Percentiles rank a stretch among this genome's conserved stretches.
Conservation (phyloP, 495 filamentous ascomycete species). For the Aspergillus indologenus region DNA sequence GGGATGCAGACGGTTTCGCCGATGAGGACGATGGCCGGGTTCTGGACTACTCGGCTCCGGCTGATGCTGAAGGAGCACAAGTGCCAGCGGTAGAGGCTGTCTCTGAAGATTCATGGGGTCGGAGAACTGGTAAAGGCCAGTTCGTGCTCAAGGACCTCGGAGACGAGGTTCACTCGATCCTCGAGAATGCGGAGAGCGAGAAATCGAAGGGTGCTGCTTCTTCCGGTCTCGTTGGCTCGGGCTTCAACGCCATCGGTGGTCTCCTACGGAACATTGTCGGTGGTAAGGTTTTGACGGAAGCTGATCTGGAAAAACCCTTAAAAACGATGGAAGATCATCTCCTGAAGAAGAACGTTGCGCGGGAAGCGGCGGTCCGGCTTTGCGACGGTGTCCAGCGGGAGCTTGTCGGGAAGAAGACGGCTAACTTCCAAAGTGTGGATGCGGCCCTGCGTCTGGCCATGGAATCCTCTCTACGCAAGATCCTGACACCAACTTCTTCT, state of each 20-base stretch:
- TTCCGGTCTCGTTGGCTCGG: constrained; percentile 68
- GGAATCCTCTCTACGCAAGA: constrained; percentile 86
- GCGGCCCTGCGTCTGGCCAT: constrained; percentile 76
- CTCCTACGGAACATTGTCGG: constrained; percentile 93
- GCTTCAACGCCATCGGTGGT: constrained; percentile 74
- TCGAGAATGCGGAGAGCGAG: constrained; percentile 64
- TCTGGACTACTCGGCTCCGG: constrained; percentile 79
- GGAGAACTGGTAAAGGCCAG: constrained; percentile 78
- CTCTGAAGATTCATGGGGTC: constrained; percentile 76
- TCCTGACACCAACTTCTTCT: constrained; percentile 91
- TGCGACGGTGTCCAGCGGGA: constrained; percentile 89
- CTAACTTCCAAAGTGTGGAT: constrained; percentile 88
- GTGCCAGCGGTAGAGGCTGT: constrained; percentile 68
- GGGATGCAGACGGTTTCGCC: constrained; percentile 85
- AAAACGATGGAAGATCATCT: constrained; percentile 96
- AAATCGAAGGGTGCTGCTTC: constrained; percentile 50
- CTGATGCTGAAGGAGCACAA: constrained; percentile 47
- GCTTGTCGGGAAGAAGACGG: constrained; percentile 86
- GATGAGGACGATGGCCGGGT: constrained; percentile 79
- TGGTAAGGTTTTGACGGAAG: constrained; percentile 83
- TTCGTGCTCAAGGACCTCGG: constrained; percentile 93
- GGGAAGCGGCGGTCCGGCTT: constrained; percentile 86
- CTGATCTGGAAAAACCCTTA: constrained; percentile 85
- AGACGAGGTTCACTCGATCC: constrained; percentile 87
- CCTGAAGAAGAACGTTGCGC: constrained; percentile 91